A percentile compares a stretch with the other conserved stretches of the same genome.
phyloP scores from a whole-genome alignment of 164 flowering plant genomes.

The Protea cynaroides region DNA sequence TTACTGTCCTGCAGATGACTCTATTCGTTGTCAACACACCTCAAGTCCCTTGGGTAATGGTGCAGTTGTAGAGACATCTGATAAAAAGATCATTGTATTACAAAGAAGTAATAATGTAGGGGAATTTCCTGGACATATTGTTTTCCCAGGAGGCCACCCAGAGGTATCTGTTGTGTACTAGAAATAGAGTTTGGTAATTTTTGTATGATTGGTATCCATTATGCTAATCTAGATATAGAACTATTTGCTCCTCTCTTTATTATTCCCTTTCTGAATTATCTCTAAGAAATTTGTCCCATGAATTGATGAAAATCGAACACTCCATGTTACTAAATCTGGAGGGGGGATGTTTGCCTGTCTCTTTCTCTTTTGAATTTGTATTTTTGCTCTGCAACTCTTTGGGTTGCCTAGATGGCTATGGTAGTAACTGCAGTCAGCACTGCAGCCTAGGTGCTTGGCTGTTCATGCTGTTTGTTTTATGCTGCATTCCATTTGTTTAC shows the following conservation, averaged over 20 bases:
- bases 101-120: slow-evolving; percentile 90
- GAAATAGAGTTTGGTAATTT: slow-evolving; percentile 32
- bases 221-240: not conserved
- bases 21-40: slow-evolving; percentile 59
- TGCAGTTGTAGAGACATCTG: slow-evolving; percentile 82
- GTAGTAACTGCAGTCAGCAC: not conserved
- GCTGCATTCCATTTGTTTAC: slow-evolving; percentile 2
- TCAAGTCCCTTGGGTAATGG: slow-evolving; percentile 95
- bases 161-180: slow-evolving; percentile 49
- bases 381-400: not conserved
- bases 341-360: not conserved
- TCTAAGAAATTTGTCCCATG: not conserved
- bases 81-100: slow-evolving; percentile 59
- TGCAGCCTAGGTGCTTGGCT: not conserved
- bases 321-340: not conserved
- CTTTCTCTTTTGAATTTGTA: not conserved
- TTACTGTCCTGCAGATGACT: slow-evolving; percentile 47
- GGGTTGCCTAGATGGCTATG: not conserved
- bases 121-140: slow-evolving; percentile 91
- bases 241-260: not conserved
- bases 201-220: slow-evolving; percentile 4
- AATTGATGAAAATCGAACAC: not conserved
- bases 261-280: not conserved
- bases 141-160: slow-evolving; percentile 99
- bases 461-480: not conserved